Evolutionary conservation across 192 early-diverging fungal species (phyloP).

Genomic region (Backusella liffmaniae): DNA sequence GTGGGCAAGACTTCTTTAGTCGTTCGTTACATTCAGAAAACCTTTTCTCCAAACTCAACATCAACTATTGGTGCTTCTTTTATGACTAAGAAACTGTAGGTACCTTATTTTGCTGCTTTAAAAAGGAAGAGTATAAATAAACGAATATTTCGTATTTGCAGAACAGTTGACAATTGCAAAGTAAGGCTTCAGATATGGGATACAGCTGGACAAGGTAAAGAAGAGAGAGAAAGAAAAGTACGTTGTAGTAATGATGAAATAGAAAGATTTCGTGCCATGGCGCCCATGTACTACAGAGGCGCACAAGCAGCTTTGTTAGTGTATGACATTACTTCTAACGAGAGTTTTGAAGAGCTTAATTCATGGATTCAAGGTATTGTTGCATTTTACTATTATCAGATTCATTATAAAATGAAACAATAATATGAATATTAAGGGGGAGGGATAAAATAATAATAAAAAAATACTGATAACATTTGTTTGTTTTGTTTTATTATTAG

Average conservation of each 20-base stretch:
- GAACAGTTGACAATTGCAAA: conserved; percentile 69
- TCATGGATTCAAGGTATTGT: conserved; percentile 59
- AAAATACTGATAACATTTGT: not conserved
- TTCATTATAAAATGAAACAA: not conserved
- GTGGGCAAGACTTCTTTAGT: conserved; percentile 82
- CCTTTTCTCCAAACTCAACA: conserved; percentile 72
- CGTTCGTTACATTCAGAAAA: conserved; percentile 69
- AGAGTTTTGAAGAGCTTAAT: conserved; percentile 66
- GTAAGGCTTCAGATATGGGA: conserved; percentile 86
- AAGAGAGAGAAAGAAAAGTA: not conserved
- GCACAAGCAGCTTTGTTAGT: conserved; percentile 72
- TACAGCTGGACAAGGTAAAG: conserved; percentile 76
- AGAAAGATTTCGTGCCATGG: conserved; percentile 76
- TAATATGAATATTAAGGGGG: not conserved
- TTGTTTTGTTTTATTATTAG: conserved; percentile 30
- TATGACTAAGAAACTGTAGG: conserved; percentile 72
- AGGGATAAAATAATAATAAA: conserved; percentile 1
- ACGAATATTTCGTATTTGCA: conserved; percentile 21
- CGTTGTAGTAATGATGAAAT: not conserved
- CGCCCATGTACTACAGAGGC: conserved; percentile 76
- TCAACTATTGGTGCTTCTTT: conserved; percentile 79
- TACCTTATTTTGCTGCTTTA: not conserved
- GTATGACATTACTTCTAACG: conserved; percentile 71
- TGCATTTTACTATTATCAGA: not conserved
- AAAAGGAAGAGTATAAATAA: not conserved